phyloP scores from a whole-genome alignment of 495 filamentous ascomycete species.

The Cladorrhinum samala region DNA sequence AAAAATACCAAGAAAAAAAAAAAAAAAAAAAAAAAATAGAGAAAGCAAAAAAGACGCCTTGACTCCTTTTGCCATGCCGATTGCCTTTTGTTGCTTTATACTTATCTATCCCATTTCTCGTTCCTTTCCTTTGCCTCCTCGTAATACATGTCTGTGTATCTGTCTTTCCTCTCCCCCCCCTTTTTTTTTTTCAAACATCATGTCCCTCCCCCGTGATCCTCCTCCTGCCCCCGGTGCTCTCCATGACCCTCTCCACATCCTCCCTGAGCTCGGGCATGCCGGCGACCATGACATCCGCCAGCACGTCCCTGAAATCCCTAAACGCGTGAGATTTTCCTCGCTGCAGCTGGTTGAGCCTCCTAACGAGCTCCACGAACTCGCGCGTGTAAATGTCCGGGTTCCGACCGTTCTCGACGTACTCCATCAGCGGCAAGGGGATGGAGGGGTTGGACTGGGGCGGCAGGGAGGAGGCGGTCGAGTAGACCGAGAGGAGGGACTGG shows the following conservation, averaged over 20 bases:
- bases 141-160: background rate
- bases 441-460: conserved; percentile 52
- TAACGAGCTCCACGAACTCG: conserved; percentile 89
- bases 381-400: conserved; percentile 99
- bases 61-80: too few relatives aligned
- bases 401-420: conserved; percentile 86
- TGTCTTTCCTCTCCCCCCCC: background rate
- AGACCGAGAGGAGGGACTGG: conserved; percentile 22
- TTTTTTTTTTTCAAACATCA: background rate
- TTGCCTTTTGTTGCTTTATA: too few relatives aligned
- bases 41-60: too few relatives aligned
- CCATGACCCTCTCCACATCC: conserved; percentile 62
- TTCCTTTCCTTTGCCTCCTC: background rate
- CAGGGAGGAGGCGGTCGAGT: conserved; percentile 44
- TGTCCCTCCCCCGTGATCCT: background rate
- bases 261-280: conserved; percentile 70
- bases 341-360: conserved; percentile 75
- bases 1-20: too few relatives aligned
- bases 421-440: conserved; percentile 83
- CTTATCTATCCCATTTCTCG: too few relatives aligned
- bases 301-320: conserved; percentile 66
- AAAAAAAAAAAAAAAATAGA: too few relatives aligned
- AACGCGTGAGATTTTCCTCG: conserved; percentile 83
- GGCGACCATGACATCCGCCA: conserved; percentile 71
- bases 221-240: conserved; percentile 25